A percentile compares a stretch with the other conserved stretches of the same genome.
Evolutionary conservation across 306 rosid species (phyloP).

Genomic region (Citrullus mucosospermus): DNA sequence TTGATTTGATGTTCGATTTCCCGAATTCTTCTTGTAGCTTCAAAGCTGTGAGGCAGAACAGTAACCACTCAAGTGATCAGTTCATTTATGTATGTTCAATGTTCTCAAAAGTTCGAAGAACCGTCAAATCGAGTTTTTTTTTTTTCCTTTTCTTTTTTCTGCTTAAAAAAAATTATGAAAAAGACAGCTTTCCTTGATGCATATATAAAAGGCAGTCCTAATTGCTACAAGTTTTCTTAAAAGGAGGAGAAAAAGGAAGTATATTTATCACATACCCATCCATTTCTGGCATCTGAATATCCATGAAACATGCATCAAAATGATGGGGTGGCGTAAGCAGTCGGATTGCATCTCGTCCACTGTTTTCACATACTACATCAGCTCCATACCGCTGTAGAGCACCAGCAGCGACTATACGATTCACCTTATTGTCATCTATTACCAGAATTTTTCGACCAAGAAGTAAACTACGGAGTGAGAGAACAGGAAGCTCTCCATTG

Average conservation of each 20-base stretch:
- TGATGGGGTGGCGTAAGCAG: conserved; percentile 65
- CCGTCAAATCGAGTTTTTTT: not conserved
- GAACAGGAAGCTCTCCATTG: conserved; percentile 55
- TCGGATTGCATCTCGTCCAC: conserved; percentile 62
- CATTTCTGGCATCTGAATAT: conserved; percentile 97
- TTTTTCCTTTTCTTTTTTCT: no score
- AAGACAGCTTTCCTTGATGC: not conserved
- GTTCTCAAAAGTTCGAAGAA: not conserved
- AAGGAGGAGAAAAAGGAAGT: not conserved
- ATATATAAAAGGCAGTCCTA: not conserved
- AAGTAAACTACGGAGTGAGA: conserved; percentile 63
- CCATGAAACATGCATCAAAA: conserved; percentile 96
- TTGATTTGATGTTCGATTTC: conserved; percentile 34
- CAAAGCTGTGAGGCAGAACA: conserved; percentile 37
- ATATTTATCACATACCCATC: conserved; percentile 55
- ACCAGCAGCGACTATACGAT: conserved; percentile 87
- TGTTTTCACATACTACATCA: conserved; percentile 66
- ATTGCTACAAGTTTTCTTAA: not conserved
- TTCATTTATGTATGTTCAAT: not conserved
- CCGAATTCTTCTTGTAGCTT: conserved; percentile 61
- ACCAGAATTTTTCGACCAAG: conserved; percentile 68
- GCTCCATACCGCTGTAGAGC: conserved; percentile 89
- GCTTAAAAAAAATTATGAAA: not conserved
- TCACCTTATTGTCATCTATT: conserved; percentile 82
- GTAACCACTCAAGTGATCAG: not conserved